Base-by-base conservation (phyloP, 2,329 filamentous ascomycete species). In the Penicillium corylophilum region DNA sequence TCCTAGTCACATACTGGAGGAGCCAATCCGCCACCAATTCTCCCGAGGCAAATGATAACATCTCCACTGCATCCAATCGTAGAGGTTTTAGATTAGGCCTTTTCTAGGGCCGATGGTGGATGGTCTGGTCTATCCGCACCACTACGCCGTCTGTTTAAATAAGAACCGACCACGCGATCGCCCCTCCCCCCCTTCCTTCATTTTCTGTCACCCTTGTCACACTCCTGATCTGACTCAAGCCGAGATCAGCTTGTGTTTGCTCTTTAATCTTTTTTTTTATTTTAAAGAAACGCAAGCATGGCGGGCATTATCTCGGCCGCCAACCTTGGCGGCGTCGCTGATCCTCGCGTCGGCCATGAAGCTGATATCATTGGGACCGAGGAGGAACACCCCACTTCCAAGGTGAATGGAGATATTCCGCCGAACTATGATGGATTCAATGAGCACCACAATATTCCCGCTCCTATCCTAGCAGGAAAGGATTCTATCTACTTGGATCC, bases 401-500 rank as follows among this genome's bases (percentile, higher is more conserved):
- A 38, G 35, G 16, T 9, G 16, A 4, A 1, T 8, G 8, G 18
- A 6, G 16, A 36, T 20, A 9, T 18, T 48, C 31, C 18, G 2
- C 38, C 38, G 15, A 9, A 15, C 22, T 40, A 40, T 13, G 22
- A 41, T 8, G 39, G 22, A 3, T 13, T 2, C 5, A 16, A 26
- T 4, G 39, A 42, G 7, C 38, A 50, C 8, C 38, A 50, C 8
- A 33, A 46, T 4, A 47, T 49, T n/a, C 24, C 48, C 7, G 28
- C 53, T 39, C 36, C 50, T 0, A 7, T 44, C 12, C 4, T 51
- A 5, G 18, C 51, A 16, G 43, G 50, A 9, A 13, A 26, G 9
- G 29, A 18, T 3, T 54, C 45, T 2, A 51, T 56, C 20, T 58
- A 58, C 33, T 23, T 51, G 45, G 70, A 72, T 43, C 45, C 60